Evolutionary conservation across 2,329 filamentous ascomycete species (phyloP).

Genomic region (Rhynchosporium agropyri): DNA sequence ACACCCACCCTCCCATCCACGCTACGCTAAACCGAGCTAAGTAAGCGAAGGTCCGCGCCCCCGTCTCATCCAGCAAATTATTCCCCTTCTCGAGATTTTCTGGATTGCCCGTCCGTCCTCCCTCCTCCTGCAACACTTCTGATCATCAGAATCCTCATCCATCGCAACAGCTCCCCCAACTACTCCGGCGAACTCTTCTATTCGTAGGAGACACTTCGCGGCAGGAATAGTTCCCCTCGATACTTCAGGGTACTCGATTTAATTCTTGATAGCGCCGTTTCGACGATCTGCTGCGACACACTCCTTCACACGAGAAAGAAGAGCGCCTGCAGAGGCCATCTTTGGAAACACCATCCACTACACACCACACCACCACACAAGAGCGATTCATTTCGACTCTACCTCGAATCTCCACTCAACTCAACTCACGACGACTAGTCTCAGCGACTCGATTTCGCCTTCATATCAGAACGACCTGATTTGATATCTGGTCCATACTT

Average conservation of each 20-base stretch:
- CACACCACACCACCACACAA: conserved; percentile 23
- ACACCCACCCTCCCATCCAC: background rate
- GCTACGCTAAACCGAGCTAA: conserved; percentile 8
- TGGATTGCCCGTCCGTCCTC: conserved; percentile 10
- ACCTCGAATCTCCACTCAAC: conserved; percentile 31
- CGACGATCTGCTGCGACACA: conserved; percentile 31
- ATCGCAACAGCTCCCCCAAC: conserved; percentile 20
- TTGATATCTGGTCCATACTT: conserved; percentile 38
- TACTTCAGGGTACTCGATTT: conserved; percentile 29
- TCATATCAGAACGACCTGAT: conserved; percentile 31
- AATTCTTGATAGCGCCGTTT: conserved; percentile 26
- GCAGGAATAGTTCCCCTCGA: conserved; percentile 35
- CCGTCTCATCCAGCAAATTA: conserved; percentile 13
- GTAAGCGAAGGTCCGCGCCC: background rate
- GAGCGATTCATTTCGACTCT: conserved; percentile 43
- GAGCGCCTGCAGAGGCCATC: conserved; percentile 32
- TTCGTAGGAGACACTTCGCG: conserved; percentile 39
- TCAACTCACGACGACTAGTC: conserved; percentile 10
- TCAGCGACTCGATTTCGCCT: conserved; percentile 21
- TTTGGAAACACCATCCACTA: conserved; percentile 21
- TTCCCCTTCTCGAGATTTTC: conserved; percentile 13
- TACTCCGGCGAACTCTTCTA: conserved; percentile 39
- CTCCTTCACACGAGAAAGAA: conserved; percentile 32
- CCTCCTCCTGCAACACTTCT: conserved; percentile 21
- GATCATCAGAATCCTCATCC: conserved; percentile 23